Base-by-base conservation (phyloP, 495 filamentous ascomycete genomes). In the Xylaria acuta region DNA sequence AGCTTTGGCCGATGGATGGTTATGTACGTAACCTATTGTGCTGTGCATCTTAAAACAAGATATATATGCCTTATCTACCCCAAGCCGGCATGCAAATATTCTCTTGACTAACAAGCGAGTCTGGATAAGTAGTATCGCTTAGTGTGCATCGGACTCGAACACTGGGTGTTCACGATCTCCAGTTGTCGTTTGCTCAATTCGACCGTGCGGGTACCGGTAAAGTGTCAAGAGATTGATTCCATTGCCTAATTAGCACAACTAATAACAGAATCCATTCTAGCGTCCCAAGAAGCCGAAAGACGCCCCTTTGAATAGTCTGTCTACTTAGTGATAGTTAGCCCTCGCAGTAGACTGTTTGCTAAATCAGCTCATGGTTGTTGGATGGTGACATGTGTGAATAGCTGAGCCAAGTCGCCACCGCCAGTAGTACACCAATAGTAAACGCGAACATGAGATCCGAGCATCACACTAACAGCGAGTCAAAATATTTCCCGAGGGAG, bases 81-180 rank as follows among this genome's bases (percentile, higher is more conserved):
- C 30, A 27, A 60, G 34, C 11, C 34, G 36, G 20, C 36, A 63
- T 41, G 59, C 59, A 63, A 63, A 41, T n/a, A 8, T 25, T 22
- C 36, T 32, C 59, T 63, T 41, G 59, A 40, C 59, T 63, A 41
- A 41, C 36, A 41, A 40, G n/a, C 59, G 59, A 43, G 38, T n/a
- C n/a, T 27, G 11, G 30, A 63, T 63, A 41, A 1, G 59, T 43
- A 27, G 36, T 30, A 25, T 40, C 59, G 59, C 36, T 62, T 62
- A 40, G 58, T 40, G 32, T 62, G 34, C 36, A 41, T 62, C 58
- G 34, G 36, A 40, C 20, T 62, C 36, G 38, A 7, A 43, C 20
- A 32, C 36, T 63, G 4, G 59, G 8, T 27, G 22, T 27, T 64
- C 9, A 18, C 22, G 22, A 41, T 43, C 22, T 27, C 30, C 14